These are phyloP conservation scores for Pestalotiopsis sp. DNA, from an alignment of 2,329 filamentous ascomycete species.

Conservation along the genomic window DNA sequence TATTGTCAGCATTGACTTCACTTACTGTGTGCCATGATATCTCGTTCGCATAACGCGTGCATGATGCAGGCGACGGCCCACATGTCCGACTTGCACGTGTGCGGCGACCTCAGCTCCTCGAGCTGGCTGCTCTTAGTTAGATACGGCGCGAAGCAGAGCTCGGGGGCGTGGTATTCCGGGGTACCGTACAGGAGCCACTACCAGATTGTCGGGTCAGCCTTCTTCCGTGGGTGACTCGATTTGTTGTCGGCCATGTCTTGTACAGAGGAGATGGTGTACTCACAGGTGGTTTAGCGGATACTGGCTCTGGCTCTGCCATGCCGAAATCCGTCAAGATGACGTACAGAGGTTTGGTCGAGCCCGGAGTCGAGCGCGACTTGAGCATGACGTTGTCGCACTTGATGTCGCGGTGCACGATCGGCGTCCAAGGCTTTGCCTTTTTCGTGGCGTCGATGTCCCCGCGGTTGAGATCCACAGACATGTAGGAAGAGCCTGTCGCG, in stretches of 20 bases:
- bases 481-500: slow-evolving; percentile 17
- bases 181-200: slow-evolving; percentile 9
- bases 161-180: slow-evolving; percentile 20
- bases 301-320: slow-evolving; percentile 11
- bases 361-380: slow-evolving; percentile 19
- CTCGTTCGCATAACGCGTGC: slow-evolving; percentile 20
- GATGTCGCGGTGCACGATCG: slow-evolving; percentile 24
- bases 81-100: slow-evolving; percentile 19
- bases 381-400: slow-evolving; percentile 25
- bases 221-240: neutral
- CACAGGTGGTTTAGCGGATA: neutral
- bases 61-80: slow-evolving; percentile 19
- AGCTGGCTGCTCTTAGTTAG: neutral
- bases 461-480: slow-evolving; percentile 13
- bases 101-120: slow-evolving; percentile 13
- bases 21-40: slow-evolving; percentile 15
- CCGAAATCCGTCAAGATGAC: slow-evolving; percentile 22
- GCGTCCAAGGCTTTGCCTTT: slow-evolving; percentile 12
- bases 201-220: neutral
- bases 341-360: slow-evolving; percentile 20
- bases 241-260: neutral
- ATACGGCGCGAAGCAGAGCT: slow-evolving; percentile 19
- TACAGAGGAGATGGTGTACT: neutral
- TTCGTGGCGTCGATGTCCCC: neutral
- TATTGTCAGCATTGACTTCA: neutral